Evolutionary conservation across 768 basidiomycete species (phyloP).

Genomic region (Pleurotus platypus): DNA sequence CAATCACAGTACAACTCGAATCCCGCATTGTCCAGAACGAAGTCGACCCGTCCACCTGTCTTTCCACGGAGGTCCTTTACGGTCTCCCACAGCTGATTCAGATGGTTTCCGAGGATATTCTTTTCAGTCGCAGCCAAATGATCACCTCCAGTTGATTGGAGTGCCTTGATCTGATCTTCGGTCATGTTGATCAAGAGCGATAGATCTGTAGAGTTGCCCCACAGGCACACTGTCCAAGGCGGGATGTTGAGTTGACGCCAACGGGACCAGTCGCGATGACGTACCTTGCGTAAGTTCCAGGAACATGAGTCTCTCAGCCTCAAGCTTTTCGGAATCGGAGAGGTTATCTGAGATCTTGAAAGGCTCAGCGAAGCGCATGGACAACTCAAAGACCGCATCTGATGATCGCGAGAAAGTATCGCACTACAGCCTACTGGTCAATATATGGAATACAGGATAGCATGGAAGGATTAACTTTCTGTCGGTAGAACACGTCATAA

Average conservation of each 20-base stretch:
- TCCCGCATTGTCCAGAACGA: constrained; percentile 85
- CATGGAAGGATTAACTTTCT: constrained; percentile 54
- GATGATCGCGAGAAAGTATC: constrained; percentile 93
- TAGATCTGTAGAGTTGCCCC: constrained; percentile 96
- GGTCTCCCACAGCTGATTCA: constrained; percentile 67
- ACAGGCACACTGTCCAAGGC: constrained; percentile 71
- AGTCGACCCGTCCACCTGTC: constrained; percentile 73
- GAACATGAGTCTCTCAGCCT: constrained; percentile 84
- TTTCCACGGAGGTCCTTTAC: constrained; percentile 67
- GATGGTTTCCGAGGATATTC: constrained; percentile 90
- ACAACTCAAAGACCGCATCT: constrained; percentile 92
- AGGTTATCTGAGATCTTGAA: constrained; percentile 58
- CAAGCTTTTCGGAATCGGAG: constrained; percentile 52
- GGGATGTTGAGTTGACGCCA: not conserved
- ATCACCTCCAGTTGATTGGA: constrained; percentile 97
- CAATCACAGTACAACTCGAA: constrained; percentile 88
- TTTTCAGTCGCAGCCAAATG: constrained; percentile 93
- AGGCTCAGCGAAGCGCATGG: constrained; percentile 86
- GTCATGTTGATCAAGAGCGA: constrained; percentile 97
- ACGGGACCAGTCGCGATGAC: constrained; percentile 10
- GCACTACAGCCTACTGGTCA: constrained; percentile 44
- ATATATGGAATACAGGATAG: not conserved
- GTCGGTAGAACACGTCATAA: constrained; percentile 94
- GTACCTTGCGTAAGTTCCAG: constrained; percentile 86
- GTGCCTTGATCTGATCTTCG: constrained; percentile 92